phyloP scores from a whole-genome alignment of 495 filamentous ascomycete species.

The Monascus purpureus region DNA sequence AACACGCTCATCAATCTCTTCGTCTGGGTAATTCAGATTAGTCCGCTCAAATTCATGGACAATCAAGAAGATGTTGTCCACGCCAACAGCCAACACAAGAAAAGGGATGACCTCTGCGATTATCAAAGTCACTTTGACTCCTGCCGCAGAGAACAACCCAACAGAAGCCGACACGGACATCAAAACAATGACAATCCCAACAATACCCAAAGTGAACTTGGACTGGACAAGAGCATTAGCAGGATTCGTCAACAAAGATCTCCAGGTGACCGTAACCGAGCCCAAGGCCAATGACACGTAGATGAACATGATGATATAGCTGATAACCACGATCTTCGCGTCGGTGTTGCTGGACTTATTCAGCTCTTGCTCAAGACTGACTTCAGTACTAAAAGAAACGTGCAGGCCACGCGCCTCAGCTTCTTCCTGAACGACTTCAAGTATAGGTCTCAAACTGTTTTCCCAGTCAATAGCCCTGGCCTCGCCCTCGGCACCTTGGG shows the following conservation, averaged over 20 bases:
- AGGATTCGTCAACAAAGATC: constrained; percentile 64
- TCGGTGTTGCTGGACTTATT: constrained; percentile 98
- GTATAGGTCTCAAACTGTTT: constrained; percentile 50
- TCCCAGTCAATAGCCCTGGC: constrained; percentile 81
- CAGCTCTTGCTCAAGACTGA: constrained; percentile 78
- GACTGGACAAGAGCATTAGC: constrained; percentile 77
- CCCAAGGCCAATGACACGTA: constrained; percentile 89
- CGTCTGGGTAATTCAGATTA: constrained; percentile 77
- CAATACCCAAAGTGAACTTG: constrained; percentile 86
- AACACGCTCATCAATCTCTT: constrained; percentile 69
- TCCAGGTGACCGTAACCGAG: constrained; percentile 64
- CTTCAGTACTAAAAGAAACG: constrained; percentile 87
- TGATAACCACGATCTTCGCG: constrained; percentile 91
- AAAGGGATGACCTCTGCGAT: constrained; percentile 98
- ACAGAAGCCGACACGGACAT: constrained; percentile 96
- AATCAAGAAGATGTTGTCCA: constrained; percentile 98
- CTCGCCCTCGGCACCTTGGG: constrained; percentile 54
- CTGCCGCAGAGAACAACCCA: constrained; percentile 77
- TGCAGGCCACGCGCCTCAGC: constrained; percentile 64
- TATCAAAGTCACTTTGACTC: constrained; percentile 87
- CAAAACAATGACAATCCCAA: constrained; percentile 84
- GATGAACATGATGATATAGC: constrained; percentile 97
- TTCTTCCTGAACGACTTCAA: constrained; percentile 64
- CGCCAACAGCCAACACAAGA: constrained; percentile 86
- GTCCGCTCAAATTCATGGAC: constrained; percentile 96